A percentile compares a stretch with the other conserved stretches of the same genome.
These are phyloP conservation scores for Dichomitus squalens DNA, from an alignment of 1,284 basidiomycete species.

Conservation along the genomic window DNA sequence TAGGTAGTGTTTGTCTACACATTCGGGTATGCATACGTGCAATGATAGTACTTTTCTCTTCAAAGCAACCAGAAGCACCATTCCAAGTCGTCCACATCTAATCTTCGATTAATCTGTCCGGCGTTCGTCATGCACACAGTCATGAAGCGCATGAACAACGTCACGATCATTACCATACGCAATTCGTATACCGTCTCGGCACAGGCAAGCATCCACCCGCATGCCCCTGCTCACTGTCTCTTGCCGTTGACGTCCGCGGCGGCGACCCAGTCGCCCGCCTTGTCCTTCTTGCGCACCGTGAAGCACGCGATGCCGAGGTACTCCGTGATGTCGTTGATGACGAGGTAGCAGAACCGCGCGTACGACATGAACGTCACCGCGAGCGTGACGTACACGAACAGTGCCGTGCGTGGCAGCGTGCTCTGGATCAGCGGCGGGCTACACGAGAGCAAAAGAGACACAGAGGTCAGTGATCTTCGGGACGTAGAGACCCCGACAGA, in stretches of 20 bases:
- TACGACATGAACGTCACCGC: conserved; percentile 72
- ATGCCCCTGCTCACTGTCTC: conserved; percentile 8
- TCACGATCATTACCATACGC: conserved; percentile 2
- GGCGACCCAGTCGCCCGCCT: conserved; percentile 68
- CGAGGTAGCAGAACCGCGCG: conserved; percentile 76
- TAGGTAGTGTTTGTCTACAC: neutral
- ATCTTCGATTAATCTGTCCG: neutral
- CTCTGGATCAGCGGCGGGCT: conserved; percentile 75
- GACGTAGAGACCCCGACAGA: conserved; percentile 1
- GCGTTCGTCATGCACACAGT: neutral
- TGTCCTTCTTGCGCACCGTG: conserved; percentile 83
- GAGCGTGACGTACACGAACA: conserved; percentile 74
- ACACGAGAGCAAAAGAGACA: neutral
- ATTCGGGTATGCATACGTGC: neutral
- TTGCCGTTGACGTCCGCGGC: conserved; percentile 37
- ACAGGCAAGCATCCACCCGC: neutral
- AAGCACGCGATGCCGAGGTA: conserved; percentile 91
- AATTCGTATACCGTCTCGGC: neutral
- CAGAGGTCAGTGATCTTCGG: too few species aligned
- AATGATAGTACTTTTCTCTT: neutral
- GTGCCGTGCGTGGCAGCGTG: conserved; percentile 55
- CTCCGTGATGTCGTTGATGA: conserved; percentile 87
- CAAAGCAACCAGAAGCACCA: neutral
- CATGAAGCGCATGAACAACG: conserved; percentile 6
- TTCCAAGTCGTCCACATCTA: neutral